Evolutionary conservation across 1,139 yeast species (phyloP).

Genomic region (Wickerhamomyces sp.): DNA sequence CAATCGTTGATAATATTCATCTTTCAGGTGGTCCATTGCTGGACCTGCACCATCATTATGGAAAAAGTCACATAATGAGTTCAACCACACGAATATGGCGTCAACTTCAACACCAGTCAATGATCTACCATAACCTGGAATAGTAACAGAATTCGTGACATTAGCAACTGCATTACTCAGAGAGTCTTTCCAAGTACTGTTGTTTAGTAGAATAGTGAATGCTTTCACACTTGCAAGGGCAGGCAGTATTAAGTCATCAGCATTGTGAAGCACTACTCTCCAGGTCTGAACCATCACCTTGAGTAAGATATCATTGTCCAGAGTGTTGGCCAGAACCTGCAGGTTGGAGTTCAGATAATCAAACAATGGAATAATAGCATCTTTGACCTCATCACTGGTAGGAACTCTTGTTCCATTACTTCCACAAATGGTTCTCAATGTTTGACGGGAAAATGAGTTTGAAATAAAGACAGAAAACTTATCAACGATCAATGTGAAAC

Average conservation of each 20-base stretch:
- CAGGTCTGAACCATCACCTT: conserved; percentile 77
- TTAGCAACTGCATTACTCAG: conserved; percentile 47
- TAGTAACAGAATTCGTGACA: conserved; percentile 31
- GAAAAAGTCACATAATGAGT: conserved; percentile 67
- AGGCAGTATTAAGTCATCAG: conserved; percentile 70
- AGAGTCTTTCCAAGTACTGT: conserved; percentile 41
- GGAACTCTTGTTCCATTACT: conserved; percentile 41
- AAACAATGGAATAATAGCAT: conserved; percentile 69
- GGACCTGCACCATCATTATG: conserved; percentile 85
- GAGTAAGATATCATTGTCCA: conserved; percentile 54
- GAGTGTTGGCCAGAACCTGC: conserved; percentile 55
- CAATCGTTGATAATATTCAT: conserved; percentile 59
- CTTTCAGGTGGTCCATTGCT: conserved; percentile 57
- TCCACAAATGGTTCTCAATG: conserved; percentile 51
- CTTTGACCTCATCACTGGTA: conserved; percentile 52
- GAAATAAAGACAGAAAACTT: conserved; percentile 46
- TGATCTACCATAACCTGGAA: conserved; percentile 49
- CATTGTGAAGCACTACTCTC: conserved; percentile 58
- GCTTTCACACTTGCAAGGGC: conserved; percentile 57
- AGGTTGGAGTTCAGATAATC: conserved; percentile 70
- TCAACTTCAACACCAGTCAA: conserved; percentile 61
- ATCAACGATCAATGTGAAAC: conserved; percentile 61
- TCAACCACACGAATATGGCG: conserved; percentile 68
- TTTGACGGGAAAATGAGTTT: conserved; percentile 41
- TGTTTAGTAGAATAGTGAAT: conserved; percentile 21